Percentiles rank a stretch among this genome's conserved stretches.
These are phyloP conservation scores for Wickerhamiella musiphila DNA, from an alignment of 805 yeast species.

Conservation along the genomic window DNA sequence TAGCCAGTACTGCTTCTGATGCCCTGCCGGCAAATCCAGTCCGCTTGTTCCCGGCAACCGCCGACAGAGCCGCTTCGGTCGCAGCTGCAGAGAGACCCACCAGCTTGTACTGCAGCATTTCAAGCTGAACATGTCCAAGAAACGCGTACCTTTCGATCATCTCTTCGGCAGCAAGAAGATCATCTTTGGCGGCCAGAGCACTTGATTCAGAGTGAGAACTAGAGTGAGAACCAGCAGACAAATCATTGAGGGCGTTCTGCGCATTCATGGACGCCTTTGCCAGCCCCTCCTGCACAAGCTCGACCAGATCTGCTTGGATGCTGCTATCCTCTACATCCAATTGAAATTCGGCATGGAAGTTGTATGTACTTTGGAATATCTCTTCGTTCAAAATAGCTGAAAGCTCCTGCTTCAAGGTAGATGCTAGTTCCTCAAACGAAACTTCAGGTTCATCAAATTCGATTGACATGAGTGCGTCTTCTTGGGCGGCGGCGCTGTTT, in stretches of 20 bases:
- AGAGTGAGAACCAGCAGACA: no score
- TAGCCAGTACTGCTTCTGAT: conserved; percentile 5
- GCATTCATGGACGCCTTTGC: background rate
- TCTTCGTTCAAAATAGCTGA: no score
- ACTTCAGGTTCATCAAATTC: no score
- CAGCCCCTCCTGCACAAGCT: background rate
- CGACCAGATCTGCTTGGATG: background rate
- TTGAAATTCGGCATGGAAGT: no score
- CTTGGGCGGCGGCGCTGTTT: no score
- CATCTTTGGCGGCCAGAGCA: no score
- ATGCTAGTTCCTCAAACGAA: no score
- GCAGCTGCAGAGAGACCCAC: conserved; percentile 1
- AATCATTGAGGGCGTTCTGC: background rate
- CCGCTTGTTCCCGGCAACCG: conserved; percentile 1
- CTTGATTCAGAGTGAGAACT: no score
- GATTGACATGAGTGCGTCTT: no score
- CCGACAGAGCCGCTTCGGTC: background rate
- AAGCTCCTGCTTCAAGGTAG: no score
- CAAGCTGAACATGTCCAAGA: conserved; percentile 16
- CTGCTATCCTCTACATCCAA: no score
- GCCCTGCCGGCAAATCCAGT: background rate
- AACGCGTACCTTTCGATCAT: conserved; percentile 17
- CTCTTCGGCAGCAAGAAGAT: conserved; percentile 6
- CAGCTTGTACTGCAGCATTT: conserved; percentile 7
- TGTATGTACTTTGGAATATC: no score